A percentile compares a stretch with the other conserved stretches of the same genome.
These are phyloP conservation scores for Gigaspora rosea DNA, from an alignment of 192 early-diverging fungal genomes.

Conservation along the genomic window DNA sequence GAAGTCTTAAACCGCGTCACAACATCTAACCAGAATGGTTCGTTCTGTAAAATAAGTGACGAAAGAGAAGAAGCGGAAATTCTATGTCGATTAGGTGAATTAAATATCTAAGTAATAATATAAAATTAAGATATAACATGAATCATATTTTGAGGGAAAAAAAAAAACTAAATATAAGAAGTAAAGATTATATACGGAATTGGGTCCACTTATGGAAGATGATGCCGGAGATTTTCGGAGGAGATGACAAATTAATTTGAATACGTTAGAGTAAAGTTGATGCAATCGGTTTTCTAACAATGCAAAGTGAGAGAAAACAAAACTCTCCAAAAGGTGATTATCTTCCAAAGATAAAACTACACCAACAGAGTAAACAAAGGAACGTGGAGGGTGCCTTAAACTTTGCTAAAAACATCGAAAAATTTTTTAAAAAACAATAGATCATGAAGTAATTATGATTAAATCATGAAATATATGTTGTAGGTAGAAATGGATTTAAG, in stretches of 20 bases:
- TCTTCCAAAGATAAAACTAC: conserved; percentile 53
- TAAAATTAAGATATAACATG: conserved; percentile 4
- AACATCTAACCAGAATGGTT: conserved; percentile 47
- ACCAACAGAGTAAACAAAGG: conserved; percentile 54
- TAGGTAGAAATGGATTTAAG: too few relatives aligned
- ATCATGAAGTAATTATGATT: background rate
- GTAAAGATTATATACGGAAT: conserved; percentile 28
- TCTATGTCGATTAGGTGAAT: conserved; percentile 32
- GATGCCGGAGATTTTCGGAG: background rate
- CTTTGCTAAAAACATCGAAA: conserved; percentile 35
- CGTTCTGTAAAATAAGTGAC: conserved; percentile 51
- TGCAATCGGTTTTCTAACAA: conserved; percentile 57
- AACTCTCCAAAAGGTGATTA: conserved; percentile 49
- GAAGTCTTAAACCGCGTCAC: conserved; percentile 49
- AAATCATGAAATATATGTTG: background rate
- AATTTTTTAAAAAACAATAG: too few relatives aligned
- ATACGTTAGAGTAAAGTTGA: conserved; percentile 52
- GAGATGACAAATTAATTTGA: conserved; percentile 41
- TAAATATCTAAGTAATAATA: conserved; percentile 39
- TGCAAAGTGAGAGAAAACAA: conserved; percentile 62
- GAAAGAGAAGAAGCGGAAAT: conserved; percentile 44
- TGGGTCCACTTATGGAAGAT: conserved; percentile 31
- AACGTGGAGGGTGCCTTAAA: conserved; percentile 45
- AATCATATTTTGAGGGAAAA: background rate
- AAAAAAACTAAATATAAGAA: background rate